These are phyloP conservation scores for Aspergillus steynii DNA, from an alignment of 495 filamentous ascomycete species.

Conservation along the genomic window DNA sequence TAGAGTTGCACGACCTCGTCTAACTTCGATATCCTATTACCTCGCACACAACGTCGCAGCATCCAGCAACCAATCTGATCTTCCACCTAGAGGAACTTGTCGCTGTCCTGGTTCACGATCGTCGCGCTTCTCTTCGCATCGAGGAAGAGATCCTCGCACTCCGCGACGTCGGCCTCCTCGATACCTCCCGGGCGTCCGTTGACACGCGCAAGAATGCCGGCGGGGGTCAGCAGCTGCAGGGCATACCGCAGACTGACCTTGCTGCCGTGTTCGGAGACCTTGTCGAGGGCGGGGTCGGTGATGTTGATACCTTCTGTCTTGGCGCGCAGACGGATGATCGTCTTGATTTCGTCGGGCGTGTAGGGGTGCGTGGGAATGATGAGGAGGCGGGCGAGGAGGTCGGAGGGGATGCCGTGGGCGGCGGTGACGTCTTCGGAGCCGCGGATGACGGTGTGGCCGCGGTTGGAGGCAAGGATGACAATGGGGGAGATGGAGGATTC, in stretches of 20 bases:
- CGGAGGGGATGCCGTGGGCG: conserved; percentile 89
- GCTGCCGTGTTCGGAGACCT: conserved; percentile 80
- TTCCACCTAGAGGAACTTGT: conserved; percentile 54
- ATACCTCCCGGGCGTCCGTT: conserved; percentile 71
- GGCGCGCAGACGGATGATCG: conserved; percentile 80
- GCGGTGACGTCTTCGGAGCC: conserved; percentile 80
- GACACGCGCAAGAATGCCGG: conserved; percentile 67
- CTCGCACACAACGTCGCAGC: neutral
- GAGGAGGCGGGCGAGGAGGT: conserved; percentile 87
- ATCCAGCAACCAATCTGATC: neutral
- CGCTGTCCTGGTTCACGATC: conserved; percentile 64
- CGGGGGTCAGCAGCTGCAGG: conserved; percentile 87
- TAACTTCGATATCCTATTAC: neutral
- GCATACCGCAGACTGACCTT: conserved; percentile 89
- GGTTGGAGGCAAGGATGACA: conserved; percentile 95
- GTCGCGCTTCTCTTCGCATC: conserved; percentile 82
- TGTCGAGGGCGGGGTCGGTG: conserved; percentile 78
- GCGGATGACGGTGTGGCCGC: conserved; percentile 85
- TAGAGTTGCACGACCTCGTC: neutral
- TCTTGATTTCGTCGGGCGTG: conserved; percentile 79
- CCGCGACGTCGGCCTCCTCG: conserved; percentile 78
- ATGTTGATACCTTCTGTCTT: conserved; percentile 78
- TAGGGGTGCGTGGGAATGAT: conserved; percentile 94
- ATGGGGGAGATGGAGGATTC: conserved; percentile 92
- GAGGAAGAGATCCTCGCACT: conserved; percentile 87